Evolutionary conservation across 441 rosid genomes (phyloP).

Genomic region (Euphorbia schlechtendalii): DNA sequence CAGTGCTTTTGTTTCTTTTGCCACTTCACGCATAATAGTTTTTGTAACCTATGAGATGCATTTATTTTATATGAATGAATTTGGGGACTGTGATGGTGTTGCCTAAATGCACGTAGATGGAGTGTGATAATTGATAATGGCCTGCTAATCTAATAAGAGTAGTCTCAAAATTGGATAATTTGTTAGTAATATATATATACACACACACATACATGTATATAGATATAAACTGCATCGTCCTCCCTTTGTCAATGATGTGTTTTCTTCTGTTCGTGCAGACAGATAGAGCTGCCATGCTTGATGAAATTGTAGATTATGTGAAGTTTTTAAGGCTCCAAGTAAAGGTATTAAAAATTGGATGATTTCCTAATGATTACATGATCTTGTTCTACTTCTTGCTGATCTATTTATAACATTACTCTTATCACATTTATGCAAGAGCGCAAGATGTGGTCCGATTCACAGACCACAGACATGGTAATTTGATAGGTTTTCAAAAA

Average conservation of each 20-base stretch:
- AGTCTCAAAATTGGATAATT: background rate
- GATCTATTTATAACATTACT: background rate
- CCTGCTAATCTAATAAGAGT: background rate
- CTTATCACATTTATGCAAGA: slow-evolving; percentile 1
- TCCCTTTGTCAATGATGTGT: slow-evolving; percentile 9
- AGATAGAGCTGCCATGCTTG: slow-evolving; percentile 97
- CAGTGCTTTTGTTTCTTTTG: slow-evolving; percentile 1
- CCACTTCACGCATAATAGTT: slow-evolving; percentile 13
- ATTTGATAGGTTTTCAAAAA: slow-evolving; percentile 1
- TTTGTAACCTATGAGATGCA: background rate
- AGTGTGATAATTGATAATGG: background rate
- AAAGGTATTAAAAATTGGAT: slow-evolving; percentile 48
- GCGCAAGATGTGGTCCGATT: background rate
- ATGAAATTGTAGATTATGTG: slow-evolving; percentile 97
- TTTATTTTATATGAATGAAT: background rate
- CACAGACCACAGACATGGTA: background rate
- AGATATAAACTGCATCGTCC: no score
- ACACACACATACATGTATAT: no score
- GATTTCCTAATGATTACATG: background rate
- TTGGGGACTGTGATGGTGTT: background rate
- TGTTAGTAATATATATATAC: background rate
- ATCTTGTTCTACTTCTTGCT: background rate
- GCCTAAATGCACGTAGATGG: background rate
- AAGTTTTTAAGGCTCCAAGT: slow-evolving; percentile 99
- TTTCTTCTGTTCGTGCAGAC: slow-evolving; percentile 51